phyloP scores from a whole-genome alignment of 352 stramenopile genomes.

The Phytophthora sansomeana region DNA sequence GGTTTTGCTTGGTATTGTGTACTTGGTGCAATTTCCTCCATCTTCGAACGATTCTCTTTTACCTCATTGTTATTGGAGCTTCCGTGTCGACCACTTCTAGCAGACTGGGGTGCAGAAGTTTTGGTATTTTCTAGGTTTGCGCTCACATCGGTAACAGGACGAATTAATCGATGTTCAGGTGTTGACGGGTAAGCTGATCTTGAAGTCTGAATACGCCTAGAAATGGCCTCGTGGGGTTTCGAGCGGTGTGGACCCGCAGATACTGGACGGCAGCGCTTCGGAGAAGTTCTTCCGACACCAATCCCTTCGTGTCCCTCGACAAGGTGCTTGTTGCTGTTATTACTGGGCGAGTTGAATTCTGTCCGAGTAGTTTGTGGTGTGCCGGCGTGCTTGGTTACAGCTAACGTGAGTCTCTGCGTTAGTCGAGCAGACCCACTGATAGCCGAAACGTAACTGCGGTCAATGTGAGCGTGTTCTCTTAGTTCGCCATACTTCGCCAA shows the following conservation, averaged over 20 bases:
- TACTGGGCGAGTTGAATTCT: constrained; percentile 11
- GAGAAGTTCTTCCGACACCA: constrained; percentile 55
- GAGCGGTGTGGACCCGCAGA: constrained; percentile 64
- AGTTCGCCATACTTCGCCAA: constrained; percentile 68
- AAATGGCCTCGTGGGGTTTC: constrained; percentile 33
- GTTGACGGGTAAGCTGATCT: constrained; percentile 55
- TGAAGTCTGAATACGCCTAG: constrained; percentile 61
- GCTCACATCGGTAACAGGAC: background rate
- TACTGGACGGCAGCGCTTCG: constrained; percentile 70
- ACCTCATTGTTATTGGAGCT: constrained; percentile 6
- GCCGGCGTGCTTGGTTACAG: constrained; percentile 52
- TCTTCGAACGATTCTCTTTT: constrained; percentile 30
- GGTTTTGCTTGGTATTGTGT: constrained; percentile 20
- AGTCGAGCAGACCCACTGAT: constrained; percentile 66
- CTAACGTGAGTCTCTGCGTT: constrained; percentile 54
- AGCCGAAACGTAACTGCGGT: constrained; percentile 74
- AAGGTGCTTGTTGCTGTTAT: constrained; percentile 23
- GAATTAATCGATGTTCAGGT: constrained; percentile 11
- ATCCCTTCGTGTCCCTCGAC: constrained; percentile 34
- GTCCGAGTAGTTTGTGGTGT: constrained; percentile 12
- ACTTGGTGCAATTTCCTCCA: constrained; percentile 12
- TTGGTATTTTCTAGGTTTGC: constrained; percentile 12
- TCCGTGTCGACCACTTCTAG: constrained; percentile 13
- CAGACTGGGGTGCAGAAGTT: background rate
- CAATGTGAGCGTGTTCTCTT: constrained; percentile 73